Evolutionary conservation across 106 monocot species (phyloP).

Genomic region (Phalaenopsis aphrodite): DNA sequence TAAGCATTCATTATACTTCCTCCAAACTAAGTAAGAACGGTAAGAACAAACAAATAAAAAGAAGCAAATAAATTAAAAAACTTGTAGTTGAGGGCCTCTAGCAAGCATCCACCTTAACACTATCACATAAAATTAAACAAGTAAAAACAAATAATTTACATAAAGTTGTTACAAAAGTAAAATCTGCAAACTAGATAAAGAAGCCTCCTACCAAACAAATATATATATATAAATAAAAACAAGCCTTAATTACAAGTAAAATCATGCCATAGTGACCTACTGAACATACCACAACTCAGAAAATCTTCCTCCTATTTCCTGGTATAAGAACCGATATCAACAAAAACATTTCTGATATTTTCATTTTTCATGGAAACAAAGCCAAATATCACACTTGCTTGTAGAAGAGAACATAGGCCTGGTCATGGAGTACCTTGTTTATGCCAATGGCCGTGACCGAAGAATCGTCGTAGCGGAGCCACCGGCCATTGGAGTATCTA

Average conservation of each 20-base stretch:
- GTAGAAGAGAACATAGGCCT: conserved; percentile 28
- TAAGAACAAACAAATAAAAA: too few species aligned
- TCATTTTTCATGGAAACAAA: not conserved
- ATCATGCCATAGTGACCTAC: not conserved
- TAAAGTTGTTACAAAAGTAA: not conserved
- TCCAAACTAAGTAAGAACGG: too few species aligned
- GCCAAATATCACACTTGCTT: conserved; percentile 15
- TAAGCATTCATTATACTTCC: too few species aligned
- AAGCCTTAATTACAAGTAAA: not conserved
- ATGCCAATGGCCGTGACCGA: conserved; percentile 8
- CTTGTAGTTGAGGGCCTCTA: too few species aligned
- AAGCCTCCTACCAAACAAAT: not conserved
- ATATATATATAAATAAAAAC: not conserved
- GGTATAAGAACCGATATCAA: not conserved
- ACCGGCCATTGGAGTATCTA: conserved; percentile 8
- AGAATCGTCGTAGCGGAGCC: conserved; percentile 21
- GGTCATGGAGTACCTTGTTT: conserved; percentile 16
- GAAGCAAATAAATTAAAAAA: too few species aligned
- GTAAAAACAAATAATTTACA: not conserved
- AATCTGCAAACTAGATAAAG: not conserved
- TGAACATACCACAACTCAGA: not conserved
- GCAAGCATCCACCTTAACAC: not conserved
- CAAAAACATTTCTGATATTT: not conserved
- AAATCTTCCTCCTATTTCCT: not conserved
- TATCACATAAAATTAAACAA: not conserved